Evolutionary conservation across 202 grass and related monocot genomes (phyloP).

Genomic region (Brachypodium distachyon): DNA sequence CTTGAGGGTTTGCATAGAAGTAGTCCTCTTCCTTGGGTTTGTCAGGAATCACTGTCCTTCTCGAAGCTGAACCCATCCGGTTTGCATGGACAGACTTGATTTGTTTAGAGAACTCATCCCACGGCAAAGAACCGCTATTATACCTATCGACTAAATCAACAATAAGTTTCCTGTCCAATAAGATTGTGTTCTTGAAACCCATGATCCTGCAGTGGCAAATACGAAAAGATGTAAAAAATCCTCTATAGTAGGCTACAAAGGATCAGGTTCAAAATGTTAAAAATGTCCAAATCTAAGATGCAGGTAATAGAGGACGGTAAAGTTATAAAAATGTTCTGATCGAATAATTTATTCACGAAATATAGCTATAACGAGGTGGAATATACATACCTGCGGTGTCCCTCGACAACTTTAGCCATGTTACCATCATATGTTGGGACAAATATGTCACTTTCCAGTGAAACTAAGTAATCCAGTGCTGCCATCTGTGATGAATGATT

Average conservation of each 20-base stretch:
- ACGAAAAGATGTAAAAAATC: background rate
- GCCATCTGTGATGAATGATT: conserved; percentile 97
- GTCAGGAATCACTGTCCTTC: conserved; percentile 52
- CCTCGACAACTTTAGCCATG: conserved; percentile 96
- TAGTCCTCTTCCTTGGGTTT: conserved; percentile 95
- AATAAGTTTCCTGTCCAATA: conserved; percentile 61
- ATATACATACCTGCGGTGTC: conserved; percentile 71
- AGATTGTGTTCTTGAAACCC: conserved; percentile 85
- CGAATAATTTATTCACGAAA: background rate
- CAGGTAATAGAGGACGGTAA: background rate
- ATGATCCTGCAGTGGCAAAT: conserved; percentile 44
- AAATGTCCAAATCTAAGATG: background rate
- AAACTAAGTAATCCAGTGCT: conserved; percentile 89
- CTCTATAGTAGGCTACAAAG: background rate
- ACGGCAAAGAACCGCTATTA: conserved; percentile 61
- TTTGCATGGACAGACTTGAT: conserved; percentile 62
- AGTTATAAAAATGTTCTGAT: background rate
- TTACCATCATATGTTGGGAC: conserved; percentile 92
- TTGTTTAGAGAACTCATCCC: conserved; percentile 59
- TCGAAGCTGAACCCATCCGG: conserved; percentile 51
- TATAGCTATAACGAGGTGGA: background rate
- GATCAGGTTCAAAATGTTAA: background rate
- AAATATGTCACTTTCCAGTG: conserved; percentile 84
- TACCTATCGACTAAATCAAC: conserved; percentile 71
- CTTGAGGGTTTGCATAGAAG: conserved; percentile 91